These are phyloP conservation scores for Solanum chilense DNA, from an alignment of 257 asterid species.

Conservation along the genomic window DNA sequence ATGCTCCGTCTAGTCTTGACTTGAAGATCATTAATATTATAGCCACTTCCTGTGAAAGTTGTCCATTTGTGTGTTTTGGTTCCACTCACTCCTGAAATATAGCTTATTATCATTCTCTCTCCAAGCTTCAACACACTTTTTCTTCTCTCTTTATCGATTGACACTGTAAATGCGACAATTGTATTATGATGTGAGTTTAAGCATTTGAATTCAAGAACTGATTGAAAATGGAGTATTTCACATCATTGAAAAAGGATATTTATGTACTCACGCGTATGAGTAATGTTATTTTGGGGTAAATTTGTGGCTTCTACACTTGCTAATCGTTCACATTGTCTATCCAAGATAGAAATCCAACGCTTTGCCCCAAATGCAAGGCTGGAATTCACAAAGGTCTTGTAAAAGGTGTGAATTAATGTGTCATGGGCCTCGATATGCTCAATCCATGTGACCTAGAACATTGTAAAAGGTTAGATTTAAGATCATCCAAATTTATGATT, in stretches of 20 bases:
- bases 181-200: background rate
- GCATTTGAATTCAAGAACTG: background rate
- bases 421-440: conserved; percentile 43
- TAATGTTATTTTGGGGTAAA: background rate
- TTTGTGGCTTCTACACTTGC: background rate
- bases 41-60: conserved; percentile 12
- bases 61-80: conserved; percentile 28
- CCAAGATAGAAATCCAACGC: conserved; percentile 37
- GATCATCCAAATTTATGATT: background rate
- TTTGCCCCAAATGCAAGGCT: conserved; percentile 51
- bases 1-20: conserved; percentile 24
- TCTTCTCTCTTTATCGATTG: conserved; percentile 1
- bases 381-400: conserved; percentile 23
- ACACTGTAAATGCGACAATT: background rate
- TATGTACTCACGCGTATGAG: background rate
- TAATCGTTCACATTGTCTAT: conserved; percentile 30
- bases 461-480: background rate
- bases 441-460: conserved; percentile 40
- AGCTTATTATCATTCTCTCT: conserved; percentile 25
- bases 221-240: background rate
- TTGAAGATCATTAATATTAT: conserved; percentile 8
- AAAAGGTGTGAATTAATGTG: conserved; percentile 9
- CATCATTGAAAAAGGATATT: background rate
- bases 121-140: conserved; percentile 19
- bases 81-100: conserved; percentile 14